Percentiles rank a stretch among this genome's conserved stretches.
phyloP scores from a whole-genome alignment of 495 filamentous ascomycete species.

The Aspergillus sclerotiicarbonarius region DNA sequence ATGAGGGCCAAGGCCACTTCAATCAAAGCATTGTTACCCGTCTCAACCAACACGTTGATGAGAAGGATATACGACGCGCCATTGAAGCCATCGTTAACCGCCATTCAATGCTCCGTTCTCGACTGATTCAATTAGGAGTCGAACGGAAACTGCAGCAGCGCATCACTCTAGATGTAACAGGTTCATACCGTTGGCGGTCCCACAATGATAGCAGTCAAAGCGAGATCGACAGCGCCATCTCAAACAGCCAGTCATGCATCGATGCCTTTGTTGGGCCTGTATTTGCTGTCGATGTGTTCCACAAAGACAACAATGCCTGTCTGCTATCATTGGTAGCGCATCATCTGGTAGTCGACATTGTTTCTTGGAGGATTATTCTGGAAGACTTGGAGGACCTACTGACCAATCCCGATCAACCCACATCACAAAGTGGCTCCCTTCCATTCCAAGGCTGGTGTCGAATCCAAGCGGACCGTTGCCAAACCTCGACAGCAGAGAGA shows the following conservation, averaged over 20 bases:
- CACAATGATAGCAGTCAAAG: conserved; percentile 24
- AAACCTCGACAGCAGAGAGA: conserved; percentile 12
- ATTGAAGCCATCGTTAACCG: conserved; percentile 57
- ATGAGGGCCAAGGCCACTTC: conserved; percentile 63
- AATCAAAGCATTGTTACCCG: conserved; percentile 68
- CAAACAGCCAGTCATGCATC: conserved; percentile 43
- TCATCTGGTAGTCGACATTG: conserved; percentile 67
- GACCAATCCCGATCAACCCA: conserved; percentile 35
- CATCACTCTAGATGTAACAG: conserved; percentile 35
- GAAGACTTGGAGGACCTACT: conserved; percentile 66
- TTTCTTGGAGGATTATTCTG: conserved; percentile 68
- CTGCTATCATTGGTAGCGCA: conserved; percentile 65
- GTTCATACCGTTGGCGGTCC: conserved; percentile 35
- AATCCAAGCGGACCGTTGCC: conserved; percentile 43
- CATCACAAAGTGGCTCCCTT: conserved; percentile 40
- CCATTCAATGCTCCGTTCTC: conserved; percentile 74
- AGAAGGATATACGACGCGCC: conserved; percentile 49
- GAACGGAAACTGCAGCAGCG: conserved; percentile 33
- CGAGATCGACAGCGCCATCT: conserved; percentile 29
- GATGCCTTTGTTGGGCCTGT: conserved; percentile 45
- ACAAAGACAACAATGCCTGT: conserved; percentile 43
- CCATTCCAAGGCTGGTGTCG: conserved; percentile 65
- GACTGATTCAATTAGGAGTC: conserved; percentile 44
- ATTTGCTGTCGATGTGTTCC: conserved; percentile 47
- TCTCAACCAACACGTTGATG: conserved; percentile 47